Base-by-base conservation (phyloP, 352 stramenopile genomes). In the Phytophthora cryptogea region DNA sequence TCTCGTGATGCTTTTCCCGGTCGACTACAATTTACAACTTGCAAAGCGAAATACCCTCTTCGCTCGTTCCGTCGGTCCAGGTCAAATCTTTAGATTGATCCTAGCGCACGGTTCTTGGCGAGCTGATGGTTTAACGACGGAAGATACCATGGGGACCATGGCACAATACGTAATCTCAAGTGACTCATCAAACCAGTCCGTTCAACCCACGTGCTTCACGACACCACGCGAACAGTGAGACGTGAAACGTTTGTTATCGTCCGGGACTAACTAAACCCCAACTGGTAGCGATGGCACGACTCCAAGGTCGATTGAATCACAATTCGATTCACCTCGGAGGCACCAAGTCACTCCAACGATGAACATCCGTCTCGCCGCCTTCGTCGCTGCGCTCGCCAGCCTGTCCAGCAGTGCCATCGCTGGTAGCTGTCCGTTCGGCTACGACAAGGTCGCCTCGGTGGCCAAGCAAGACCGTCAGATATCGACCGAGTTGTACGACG, bases 231-330 rank as follows among this genome's bases (percentile, higher is more conserved):
- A 59, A 59, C 52, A 59, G 28, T 33, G 30, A 59, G 40, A 37
- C 10, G 16, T 37, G 41, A 43, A 59, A 59, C 51, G 40, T 50
- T 40, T 42, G 33, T 39, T 39, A 7, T 4, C 33, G n/a, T 39
- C 33, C 8, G 33, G 33, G 33, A 93, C 51, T 84, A 79, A n/a
- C n/a, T n/a, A n/a, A n/a, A n/a, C n/a, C n/a, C n/a, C 32, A 74
- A 68, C 48, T 78, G 20, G 20, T 23, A 39, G n/a, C 8, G 8
- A 39, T 5, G 16, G 33, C 33, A 39, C 33, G n/a, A 39, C 33
- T 39, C 14, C 10, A 5, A 4, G 33, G 5, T 16, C 31, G 31
- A 35, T 35, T 8, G 8, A 7, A 35, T 35, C 62, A 70, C 56
- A 63, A 58, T 47, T 59, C 50, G 33, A 61, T 70, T 66, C 39